phyloP scores from a whole-genome alignment of 441 rosid species.

The Populus trichocarpa region DNA sequence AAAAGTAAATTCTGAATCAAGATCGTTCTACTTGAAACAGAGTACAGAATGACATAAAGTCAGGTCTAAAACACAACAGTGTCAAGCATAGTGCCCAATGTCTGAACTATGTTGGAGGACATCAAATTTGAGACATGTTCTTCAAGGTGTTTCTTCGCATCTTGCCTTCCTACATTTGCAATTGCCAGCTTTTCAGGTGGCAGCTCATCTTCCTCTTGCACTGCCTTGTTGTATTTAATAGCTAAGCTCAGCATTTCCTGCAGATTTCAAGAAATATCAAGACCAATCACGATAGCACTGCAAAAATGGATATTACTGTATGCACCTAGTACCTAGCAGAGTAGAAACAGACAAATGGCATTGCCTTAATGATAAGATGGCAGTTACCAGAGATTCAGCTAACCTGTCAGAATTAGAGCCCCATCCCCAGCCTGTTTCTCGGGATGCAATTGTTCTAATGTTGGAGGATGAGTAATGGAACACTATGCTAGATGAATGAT shows the following conservation, averaged over 20 bases:
- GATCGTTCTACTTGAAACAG: not conserved
- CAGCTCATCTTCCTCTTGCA: conserved; percentile 92
- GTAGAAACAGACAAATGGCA: not conserved
- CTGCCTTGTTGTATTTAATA: conserved; percentile 86
- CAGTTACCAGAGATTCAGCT: not conserved
- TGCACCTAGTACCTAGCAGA: not conserved
- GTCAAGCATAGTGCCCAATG: conserved; percentile 96
- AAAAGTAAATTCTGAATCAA: not conserved
- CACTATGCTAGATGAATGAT: not conserved
- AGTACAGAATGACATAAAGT: not conserved
- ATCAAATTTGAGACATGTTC: conserved; percentile 91
- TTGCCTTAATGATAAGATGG: not conserved
- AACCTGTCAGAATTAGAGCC: not conserved
- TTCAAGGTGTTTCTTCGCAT: conserved; percentile 95
- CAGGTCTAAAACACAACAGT: conserved; percentile 68
- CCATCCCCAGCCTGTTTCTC: not conserved
- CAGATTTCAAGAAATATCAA: conserved; percentile 12
- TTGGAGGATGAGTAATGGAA: not conserved
- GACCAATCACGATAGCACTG: not conserved
- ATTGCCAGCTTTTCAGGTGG: conserved; percentile 91
- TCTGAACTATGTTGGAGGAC: conserved; percentile 96
- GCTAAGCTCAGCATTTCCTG: conserved; percentile 93
- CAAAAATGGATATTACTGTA: not conserved
- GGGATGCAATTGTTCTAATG: not conserved
- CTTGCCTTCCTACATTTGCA: conserved; percentile 94